These are phyloP conservation scores for Leucosporidium yakuticum DNA, from an alignment of 768 basidiomycete species.

Conservation along the genomic window DNA sequence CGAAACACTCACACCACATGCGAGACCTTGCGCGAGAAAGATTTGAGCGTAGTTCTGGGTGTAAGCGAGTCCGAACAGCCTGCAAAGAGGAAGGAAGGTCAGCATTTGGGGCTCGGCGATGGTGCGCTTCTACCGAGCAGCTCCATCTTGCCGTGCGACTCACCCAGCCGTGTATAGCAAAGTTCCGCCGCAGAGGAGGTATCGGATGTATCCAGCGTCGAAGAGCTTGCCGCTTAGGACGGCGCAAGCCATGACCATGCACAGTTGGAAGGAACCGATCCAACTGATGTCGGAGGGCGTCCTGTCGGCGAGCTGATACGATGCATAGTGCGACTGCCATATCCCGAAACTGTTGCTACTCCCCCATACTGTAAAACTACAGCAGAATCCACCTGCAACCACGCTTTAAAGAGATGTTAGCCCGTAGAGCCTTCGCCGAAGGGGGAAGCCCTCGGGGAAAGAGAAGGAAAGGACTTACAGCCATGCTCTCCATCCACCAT, in stretches of 20 bases:
- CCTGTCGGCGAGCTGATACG: slow-evolving; percentile 20
- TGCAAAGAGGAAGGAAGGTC: slow-evolving; percentile 48
- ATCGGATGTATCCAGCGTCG: slow-evolving; percentile 47
- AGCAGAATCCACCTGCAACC: slow-evolving; percentile 28
- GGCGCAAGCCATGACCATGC: neutral
- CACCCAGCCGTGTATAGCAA: slow-evolving; percentile 46
- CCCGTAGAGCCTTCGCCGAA: too few species aligned
- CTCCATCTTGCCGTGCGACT: slow-evolving; percentile 29
- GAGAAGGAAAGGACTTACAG: neutral
- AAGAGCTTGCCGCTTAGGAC: slow-evolving; percentile 24
- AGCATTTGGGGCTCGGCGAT: slow-evolving; percentile 50
- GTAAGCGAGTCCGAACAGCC: slow-evolving; percentile 31
- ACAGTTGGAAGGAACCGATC: slow-evolving; percentile 1
- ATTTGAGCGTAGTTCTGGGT: slow-evolving; percentile 43
- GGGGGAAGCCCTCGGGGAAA: neutral
- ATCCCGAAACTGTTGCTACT: slow-evolving; percentile 31
- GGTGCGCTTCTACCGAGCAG: slow-evolving; percentile 41
- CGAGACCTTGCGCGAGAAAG: slow-evolving; percentile 54
- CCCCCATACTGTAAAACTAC: slow-evolving; percentile 30
- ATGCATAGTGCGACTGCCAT: slow-evolving; percentile 30
- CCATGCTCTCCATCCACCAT: slow-evolving; percentile 26
- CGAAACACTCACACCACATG: slow-evolving; percentile 44
- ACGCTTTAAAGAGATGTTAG: neutral
- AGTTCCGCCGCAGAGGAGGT: slow-evolving; percentile 42
- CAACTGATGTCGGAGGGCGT: neutral